These are phyloP conservation scores for Lagerstroemia speciosa DNA, from an alignment of 345 rosid genomes.

Conservation along the genomic window DNA sequence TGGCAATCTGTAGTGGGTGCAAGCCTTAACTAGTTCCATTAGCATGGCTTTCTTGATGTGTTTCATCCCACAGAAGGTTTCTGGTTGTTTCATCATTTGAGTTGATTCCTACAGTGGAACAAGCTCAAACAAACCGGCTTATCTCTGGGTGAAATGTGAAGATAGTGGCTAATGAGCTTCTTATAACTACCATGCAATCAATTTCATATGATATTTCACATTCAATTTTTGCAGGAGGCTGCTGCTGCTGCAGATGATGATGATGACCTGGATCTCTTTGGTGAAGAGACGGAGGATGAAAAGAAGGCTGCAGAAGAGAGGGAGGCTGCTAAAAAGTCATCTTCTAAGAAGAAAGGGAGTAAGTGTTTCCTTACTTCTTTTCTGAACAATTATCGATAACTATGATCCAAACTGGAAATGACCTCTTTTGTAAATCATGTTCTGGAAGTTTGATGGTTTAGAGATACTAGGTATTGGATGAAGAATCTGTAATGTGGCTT, in stretches of 20 bases:
- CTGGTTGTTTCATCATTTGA: not conserved
- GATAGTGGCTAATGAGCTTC: too few relatives aligned
- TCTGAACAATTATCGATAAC: not conserved
- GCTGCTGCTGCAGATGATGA: conserved; percentile 65
- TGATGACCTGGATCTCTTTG: conserved; percentile 86
- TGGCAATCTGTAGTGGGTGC: not conserved
- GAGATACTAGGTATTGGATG: not conserved
- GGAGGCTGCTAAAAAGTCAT: conserved; percentile 62
- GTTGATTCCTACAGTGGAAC: not conserved
- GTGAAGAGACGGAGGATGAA: conserved; percentile 94
- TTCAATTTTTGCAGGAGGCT: conserved; percentile 21
- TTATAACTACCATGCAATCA: not conserved
- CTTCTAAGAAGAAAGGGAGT: conserved; percentile 16
- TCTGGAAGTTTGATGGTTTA: not conserved
- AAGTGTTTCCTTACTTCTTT: not conserved
- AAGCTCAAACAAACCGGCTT: not conserved
- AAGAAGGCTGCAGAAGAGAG: conserved; percentile 92
- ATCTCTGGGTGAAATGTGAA: not conserved
- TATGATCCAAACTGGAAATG: not conserved
- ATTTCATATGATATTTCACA: not conserved
- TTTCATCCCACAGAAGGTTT: not conserved
- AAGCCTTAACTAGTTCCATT: not conserved
- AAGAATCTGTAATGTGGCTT: not conserved
- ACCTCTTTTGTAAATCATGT: not conserved
- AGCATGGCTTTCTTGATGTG: not conserved